Evolutionary conservation across 495 filamentous ascomycete species (phyloP).

Genomic region (Talaromyces borbonicus): DNA sequence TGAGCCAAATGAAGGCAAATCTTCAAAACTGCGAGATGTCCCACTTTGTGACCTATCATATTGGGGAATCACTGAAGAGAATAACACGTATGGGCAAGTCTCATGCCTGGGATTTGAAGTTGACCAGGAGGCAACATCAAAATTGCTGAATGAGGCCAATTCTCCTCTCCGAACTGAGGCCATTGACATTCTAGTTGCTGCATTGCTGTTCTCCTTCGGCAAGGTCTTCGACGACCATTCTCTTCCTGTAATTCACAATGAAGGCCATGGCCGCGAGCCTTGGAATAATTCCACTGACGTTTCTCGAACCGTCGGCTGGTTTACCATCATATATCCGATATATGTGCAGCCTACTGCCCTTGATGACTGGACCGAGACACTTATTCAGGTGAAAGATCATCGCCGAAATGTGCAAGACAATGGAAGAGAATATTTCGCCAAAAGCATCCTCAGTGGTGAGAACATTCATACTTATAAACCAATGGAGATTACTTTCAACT

Average conservation of each 20-base stretch:
- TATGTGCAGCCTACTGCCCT: slow-evolving; percentile 15
- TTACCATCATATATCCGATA: slow-evolving; percentile 47
- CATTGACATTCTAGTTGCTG: slow-evolving; percentile 43
- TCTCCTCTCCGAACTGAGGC: slow-evolving; percentile 39
- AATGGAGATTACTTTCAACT: slow-evolving; percentile 64
- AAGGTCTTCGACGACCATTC: slow-evolving; percentile 40
- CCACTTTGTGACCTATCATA: slow-evolving; percentile 30
- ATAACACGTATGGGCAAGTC: slow-evolving; percentile 42
- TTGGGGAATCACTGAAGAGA: slow-evolving; percentile 40
- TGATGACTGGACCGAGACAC: slow-evolving; percentile 26
- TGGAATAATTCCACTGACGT: slow-evolving; percentile 44
- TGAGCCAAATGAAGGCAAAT: slow-evolving; percentile 17
- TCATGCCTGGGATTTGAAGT: slow-evolving; percentile 36
- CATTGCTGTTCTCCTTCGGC: slow-evolving; percentile 42
- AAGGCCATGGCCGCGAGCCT: slow-evolving; percentile 47
- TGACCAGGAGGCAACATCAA: slow-evolving; percentile 28
- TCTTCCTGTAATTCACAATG: slow-evolving; percentile 44
- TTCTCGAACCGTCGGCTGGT: slow-evolving; percentile 53
- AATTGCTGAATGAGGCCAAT: slow-evolving; percentile 36
- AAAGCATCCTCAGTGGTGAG: slow-evolving; percentile 36
- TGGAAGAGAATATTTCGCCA: slow-evolving; percentile 41
- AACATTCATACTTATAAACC: slow-evolving; percentile 35
- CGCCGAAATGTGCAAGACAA: slow-evolving; percentile 37
- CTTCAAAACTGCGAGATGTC: slow-evolving; percentile 15
- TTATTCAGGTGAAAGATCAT: slow-evolving; percentile 37